phyloP scores from a whole-genome alignment of 192 early-diverging fungal species.

The Geosiphon pyriformis region DNA sequence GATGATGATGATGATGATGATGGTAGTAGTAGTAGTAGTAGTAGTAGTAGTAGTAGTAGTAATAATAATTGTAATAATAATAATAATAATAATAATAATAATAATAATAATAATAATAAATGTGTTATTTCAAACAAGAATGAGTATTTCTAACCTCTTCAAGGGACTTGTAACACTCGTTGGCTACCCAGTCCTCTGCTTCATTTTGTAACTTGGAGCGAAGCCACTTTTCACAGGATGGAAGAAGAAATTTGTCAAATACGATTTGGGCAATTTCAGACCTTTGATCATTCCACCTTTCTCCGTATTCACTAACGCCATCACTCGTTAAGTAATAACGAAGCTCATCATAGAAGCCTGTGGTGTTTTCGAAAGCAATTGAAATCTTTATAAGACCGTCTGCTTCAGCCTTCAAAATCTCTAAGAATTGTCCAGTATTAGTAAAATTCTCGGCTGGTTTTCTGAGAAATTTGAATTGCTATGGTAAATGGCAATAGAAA shows the following conservation, averaged over 20 bases:
- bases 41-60: no score
- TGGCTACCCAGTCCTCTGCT: slow-evolving; percentile 66
- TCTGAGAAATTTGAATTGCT: slow-evolving; percentile 81
- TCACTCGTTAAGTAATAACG: slow-evolving; percentile 53
- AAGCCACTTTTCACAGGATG: slow-evolving; percentile 66
- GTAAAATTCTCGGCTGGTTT: slow-evolving; percentile 73
- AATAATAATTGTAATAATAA: no score
- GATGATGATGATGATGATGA: no score
- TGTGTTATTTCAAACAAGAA: neutral
- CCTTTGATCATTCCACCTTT: slow-evolving; percentile 78
- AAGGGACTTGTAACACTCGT: slow-evolving; percentile 55
- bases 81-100: neutral
- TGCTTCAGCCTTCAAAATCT: slow-evolving; percentile 65
- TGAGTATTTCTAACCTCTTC: slow-evolving; percentile 39
- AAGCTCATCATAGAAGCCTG: slow-evolving; percentile 23
- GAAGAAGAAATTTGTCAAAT: slow-evolving; percentile 62
- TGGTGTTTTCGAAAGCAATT: slow-evolving; percentile 49
- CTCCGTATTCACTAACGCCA: slow-evolving; percentile 50
- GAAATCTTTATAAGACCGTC: slow-evolving; percentile 63
- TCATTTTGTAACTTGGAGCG: slow-evolving; percentile 67
- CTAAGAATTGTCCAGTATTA: slow-evolving; percentile 69
- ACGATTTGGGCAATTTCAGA: slow-evolving; percentile 54
- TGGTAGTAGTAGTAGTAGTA: no score
- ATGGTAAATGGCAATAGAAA: slow-evolving; percentile 7
- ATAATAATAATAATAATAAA: neutral